Conservation (phyloP, 352 stramenopile species). For the Globisporangium camurandrum region DNA sequence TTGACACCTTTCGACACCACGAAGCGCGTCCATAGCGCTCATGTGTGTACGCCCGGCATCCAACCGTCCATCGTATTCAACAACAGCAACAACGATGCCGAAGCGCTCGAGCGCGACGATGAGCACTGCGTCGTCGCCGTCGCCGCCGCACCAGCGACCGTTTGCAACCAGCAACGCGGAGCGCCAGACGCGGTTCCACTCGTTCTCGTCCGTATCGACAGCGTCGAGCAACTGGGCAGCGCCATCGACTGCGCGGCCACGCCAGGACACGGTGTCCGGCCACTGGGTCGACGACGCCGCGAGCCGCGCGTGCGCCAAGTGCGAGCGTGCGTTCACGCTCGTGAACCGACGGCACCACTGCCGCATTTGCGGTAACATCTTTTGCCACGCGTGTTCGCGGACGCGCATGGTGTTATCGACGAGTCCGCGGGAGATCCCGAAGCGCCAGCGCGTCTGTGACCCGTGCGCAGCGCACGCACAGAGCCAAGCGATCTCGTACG, state of each 20-base stretch:
- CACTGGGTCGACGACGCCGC: slow-evolving; percentile 61
- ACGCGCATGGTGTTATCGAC: slow-evolving; percentile 75
- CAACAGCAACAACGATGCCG: background rate
- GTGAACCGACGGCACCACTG: slow-evolving; percentile 78
- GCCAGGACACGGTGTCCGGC: slow-evolving; percentile 54
- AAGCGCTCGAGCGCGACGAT: slow-evolving; percentile 5
- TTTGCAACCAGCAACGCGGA: slow-evolving; percentile 3
- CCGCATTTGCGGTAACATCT: slow-evolving; percentile 76
- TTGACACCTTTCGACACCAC: no score
- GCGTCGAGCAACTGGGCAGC: slow-evolving; percentile 67
- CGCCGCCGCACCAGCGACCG: no score
- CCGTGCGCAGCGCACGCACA: slow-evolving; percentile 51
- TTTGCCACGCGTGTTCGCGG: slow-evolving; percentile 73
- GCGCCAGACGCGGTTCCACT: slow-evolving; percentile 23
- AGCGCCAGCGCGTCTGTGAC: slow-evolving; percentile 72
- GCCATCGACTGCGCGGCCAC: slow-evolving; percentile 25
- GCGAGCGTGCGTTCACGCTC: slow-evolving; percentile 59
- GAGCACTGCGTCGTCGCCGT: slow-evolving; percentile 1
- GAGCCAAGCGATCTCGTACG: slow-evolving; percentile 56
- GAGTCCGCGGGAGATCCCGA: slow-evolving; percentile 49
- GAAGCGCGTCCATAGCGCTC: no score
- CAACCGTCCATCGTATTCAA: background rate
- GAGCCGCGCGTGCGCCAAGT: slow-evolving; percentile 52
- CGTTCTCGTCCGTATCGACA: slow-evolving; percentile 61
- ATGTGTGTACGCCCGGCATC: slow-evolving; percentile 41